phyloP scores from a whole-genome alignment of 2,329 filamentous ascomycete species.

The Aspergillus ibericus region DNA sequence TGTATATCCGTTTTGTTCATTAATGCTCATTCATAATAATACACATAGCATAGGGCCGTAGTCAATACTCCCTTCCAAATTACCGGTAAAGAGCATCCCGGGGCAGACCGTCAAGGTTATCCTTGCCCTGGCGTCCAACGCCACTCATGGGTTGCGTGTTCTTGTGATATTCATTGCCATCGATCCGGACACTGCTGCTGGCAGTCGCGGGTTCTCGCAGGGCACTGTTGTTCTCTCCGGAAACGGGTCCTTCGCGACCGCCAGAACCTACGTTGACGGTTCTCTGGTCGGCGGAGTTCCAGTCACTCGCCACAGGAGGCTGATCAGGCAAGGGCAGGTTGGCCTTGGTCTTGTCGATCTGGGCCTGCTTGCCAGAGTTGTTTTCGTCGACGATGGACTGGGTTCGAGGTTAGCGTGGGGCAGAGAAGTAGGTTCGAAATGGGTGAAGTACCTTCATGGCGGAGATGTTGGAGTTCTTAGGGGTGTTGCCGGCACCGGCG shows the following conservation, averaged over 20 bases:
- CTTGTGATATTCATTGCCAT: slow-evolving; percentile 56
- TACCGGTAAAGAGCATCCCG: slow-evolving; percentile 60
- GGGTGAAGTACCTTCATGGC: slow-evolving; percentile 46
- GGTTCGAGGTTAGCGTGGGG: neutral
- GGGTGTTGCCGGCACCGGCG: slow-evolving; percentile 43
- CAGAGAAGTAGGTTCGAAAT: neutral
- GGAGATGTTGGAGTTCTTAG: slow-evolving; percentile 47
- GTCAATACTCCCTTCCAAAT: slow-evolving; percentile 15
- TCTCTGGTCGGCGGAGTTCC: slow-evolving; percentile 68
- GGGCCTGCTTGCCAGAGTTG: slow-evolving; percentile 55
- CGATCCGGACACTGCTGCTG: slow-evolving; percentile 52
- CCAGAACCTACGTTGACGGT: slow-evolving; percentile 72
- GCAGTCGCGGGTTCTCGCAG: slow-evolving; percentile 62
- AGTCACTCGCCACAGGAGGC: slow-evolving; percentile 74
- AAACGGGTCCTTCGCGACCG: slow-evolving; percentile 54
- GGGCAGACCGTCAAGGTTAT: slow-evolving; percentile 57
- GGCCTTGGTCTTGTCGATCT: slow-evolving; percentile 67
- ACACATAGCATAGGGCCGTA: neutral
- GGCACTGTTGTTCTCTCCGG: slow-evolving; percentile 49
- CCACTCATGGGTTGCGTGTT: slow-evolving; percentile 44
- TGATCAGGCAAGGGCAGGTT: slow-evolving; percentile 79
- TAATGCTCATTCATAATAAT: slow-evolving; percentile 6
- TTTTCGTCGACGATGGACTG: slow-evolving; percentile 44
- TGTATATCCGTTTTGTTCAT: neutral
- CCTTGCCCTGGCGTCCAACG: slow-evolving; percentile 64